Percentiles rank a stretch among this genome's conserved stretches.
phyloP scores from a whole-genome alignment of 768 basidiomycete genomes.

The Leucocoprinus sp. region DNA sequence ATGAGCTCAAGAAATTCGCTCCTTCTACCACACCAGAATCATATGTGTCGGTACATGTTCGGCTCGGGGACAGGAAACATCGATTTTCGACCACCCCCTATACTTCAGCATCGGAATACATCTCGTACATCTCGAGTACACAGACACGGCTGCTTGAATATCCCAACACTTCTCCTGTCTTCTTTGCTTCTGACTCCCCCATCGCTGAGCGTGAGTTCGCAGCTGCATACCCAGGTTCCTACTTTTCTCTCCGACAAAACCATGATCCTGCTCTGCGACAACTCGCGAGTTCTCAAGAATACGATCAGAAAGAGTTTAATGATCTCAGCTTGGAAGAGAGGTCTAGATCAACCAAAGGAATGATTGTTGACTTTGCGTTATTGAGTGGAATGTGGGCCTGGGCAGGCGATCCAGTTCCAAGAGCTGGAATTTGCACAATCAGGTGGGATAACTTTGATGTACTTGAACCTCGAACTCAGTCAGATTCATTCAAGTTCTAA shows the following conservation, averaged over 20 bases:
- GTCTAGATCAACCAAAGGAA: constrained; percentile 47
- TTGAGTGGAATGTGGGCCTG: constrained; percentile 54
- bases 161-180: constrained; percentile 30
- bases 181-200: constrained; percentile 57
- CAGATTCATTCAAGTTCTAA: constrained; percentile 55
- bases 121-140: constrained; percentile 31
- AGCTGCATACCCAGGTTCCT: constrained; percentile 27
- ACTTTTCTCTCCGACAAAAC: constrained; percentile 41
- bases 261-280: constrained; percentile 31
- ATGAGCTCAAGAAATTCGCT: constrained; percentile 27
- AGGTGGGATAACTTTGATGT: no score
- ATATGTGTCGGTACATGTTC: constrained; percentile 55
- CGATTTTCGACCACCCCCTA: constrained; percentile 37
- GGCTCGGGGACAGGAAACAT: constrained; percentile 50
- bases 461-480: no score
- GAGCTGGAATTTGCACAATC: constrained; percentile 49
- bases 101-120: constrained; percentile 37
- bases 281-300: constrained; percentile 44
- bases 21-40: constrained; percentile 12
- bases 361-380: constrained; percentile 63
- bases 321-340: constrained; percentile 30
- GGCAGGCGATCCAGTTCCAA: constrained; percentile 35
- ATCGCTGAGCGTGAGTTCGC: constrained; percentile 33
- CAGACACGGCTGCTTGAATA: constrained; percentile 28
- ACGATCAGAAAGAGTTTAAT: constrained; percentile 46